phyloP scores from a whole-genome alignment of 805 yeast genomes.

The Myxozyma neglecta region DNA sequence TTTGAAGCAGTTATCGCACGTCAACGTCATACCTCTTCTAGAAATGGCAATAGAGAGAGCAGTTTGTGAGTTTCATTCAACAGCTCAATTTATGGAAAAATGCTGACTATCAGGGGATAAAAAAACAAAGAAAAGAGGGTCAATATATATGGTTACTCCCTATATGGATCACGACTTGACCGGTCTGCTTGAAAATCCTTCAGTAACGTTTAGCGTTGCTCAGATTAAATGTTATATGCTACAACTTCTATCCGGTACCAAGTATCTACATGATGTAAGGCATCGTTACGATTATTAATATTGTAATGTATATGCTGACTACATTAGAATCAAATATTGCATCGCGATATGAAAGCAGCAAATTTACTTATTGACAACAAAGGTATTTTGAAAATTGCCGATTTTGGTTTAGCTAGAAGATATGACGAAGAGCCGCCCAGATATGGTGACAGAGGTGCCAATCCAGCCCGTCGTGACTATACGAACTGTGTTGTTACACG shows the following conservation, averaged over 20 bases:
- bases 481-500: constrained; percentile 86
- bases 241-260: constrained; percentile 77
- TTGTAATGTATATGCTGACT: neutral
- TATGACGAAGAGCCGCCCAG: constrained; percentile 64
- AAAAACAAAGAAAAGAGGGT: constrained; percentile 38
- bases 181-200: constrained; percentile 81
- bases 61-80: constrained; percentile 8
- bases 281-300: neutral
- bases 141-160: constrained; percentile 83
- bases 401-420: constrained; percentile 87
- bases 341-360: constrained; percentile 94
- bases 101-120: constrained; percentile 32
- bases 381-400: constrained; percentile 87
- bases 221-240: constrained; percentile 82
- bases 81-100: neutral
- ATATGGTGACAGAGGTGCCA: constrained; percentile 49
- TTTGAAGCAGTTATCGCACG: constrained; percentile 66
- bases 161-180: constrained; percentile 91
- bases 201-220: constrained; percentile 56
- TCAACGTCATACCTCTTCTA: constrained; percentile 69
- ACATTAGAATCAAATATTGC: constrained; percentile 50
- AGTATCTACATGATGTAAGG: constrained; percentile 63
- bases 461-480: constrained; percentile 45
- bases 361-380: constrained; percentile 76
- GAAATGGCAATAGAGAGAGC: constrained; percentile 69